Percentiles rank a stretch among this genome's conserved stretches.
Evolutionary conservation across 208 protist species (phyloP).

Genomic region (Naegleria fowleri): DNA sequence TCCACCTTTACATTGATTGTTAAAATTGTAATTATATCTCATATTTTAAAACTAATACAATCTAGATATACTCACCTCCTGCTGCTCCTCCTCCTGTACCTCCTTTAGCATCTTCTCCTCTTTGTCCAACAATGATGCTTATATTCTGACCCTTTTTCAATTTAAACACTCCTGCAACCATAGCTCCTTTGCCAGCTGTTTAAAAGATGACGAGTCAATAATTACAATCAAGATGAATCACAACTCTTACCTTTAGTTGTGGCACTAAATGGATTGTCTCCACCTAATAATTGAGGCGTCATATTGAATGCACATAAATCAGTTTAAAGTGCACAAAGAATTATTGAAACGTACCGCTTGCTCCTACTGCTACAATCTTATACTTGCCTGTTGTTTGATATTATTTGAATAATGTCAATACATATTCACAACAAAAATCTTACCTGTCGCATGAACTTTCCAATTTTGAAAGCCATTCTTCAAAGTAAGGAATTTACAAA

Average conservation of each 20-base stretch:
- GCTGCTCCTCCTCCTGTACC: neutral
- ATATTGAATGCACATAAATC: no score
- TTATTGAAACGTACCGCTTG: neutral
- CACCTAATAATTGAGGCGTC: neutral
- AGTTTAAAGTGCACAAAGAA: neutral
- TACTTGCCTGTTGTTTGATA: no score
- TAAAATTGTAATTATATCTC: no score
- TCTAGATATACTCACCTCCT: conserved; percentile 11
- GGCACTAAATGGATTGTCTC: neutral
- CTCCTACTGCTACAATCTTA: neutral
- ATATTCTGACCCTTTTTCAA: neutral
- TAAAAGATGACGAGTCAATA: no score
- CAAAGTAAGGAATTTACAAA: neutral
- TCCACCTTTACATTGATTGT: neutral
- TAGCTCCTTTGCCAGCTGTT: neutral
- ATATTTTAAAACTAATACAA: no score
- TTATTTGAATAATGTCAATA: no score
- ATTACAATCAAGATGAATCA: no score
- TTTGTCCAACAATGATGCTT: neutral
- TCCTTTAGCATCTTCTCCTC: neutral
- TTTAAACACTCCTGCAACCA: neutral
- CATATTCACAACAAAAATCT: no score
- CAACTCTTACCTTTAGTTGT: neutral
- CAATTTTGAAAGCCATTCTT: neutral
- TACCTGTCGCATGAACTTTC: neutral